Base-by-base conservation (phyloP, 495 filamentous ascomycete species). In the Aspergillus incahuasiensis region DNA sequence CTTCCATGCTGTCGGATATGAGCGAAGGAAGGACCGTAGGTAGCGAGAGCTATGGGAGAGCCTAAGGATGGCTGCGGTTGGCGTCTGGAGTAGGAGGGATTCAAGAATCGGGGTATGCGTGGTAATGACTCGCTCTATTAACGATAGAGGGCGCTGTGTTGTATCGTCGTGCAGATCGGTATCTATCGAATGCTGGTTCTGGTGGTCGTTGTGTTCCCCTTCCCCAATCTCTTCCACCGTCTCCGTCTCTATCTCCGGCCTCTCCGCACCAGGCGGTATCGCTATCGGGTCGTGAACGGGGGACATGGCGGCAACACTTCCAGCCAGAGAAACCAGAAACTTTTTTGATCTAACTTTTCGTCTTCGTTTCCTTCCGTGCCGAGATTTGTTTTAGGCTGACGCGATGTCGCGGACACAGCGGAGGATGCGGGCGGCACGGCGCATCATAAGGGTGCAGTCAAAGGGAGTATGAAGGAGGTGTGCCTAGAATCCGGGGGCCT, bases 1-100 rank as follows among this genome's bases (percentile, higher is more conserved):
- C 64, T 76, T 79, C 82, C 82, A 85, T 73, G 82, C 82, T 56
- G 78, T 77, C 39, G 81, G 82, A 66, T 83, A 84, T 20, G 71
- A 70, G 52, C 69, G 73, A 24, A 85, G 72, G 55, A 84, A 83
- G 18, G 68, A 68, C 39, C 79, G 78, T 21, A 85, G 75, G 62
- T 78, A 74, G 50, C 65, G 64, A 15, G 79, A 82, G 32, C 80
- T 80, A 54, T 84, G 80, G 57, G 82, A 82, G 52, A 84, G 77
- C 51, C 79, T 73, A 60, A 85, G 65, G 54, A 84, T 74, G 28
- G 80, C 67, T 34, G 77, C 66, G 41, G 82, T 84, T 34, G 81
- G 81, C 30, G 79, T 67, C 48, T 83, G 79, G n/a, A 78, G 73
- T 15, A 83, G 68, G 16, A 85, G 72, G 16, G 79, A 82, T 63